Conservation (phyloP, 768 basidiomycete species). For the Podaxis sp. region DNA sequence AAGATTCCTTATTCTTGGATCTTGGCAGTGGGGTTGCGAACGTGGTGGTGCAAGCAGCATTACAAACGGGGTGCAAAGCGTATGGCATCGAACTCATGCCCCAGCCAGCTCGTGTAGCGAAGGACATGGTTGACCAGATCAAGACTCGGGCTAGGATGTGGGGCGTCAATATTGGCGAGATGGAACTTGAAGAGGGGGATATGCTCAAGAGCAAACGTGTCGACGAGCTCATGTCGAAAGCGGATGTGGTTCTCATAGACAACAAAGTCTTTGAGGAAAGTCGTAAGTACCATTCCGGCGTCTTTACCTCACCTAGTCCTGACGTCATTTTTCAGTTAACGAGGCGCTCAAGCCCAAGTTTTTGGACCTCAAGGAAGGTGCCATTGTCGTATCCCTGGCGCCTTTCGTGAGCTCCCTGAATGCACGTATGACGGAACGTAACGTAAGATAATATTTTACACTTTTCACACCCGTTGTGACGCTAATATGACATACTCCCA, state of each 20-base stretch:
- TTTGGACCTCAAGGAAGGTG: conserved; percentile 91
- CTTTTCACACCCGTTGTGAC: neutral
- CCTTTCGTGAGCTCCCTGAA: conserved; percentile 77
- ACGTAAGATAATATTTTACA: conserved; percentile 44
- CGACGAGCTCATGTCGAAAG: conserved; percentile 67
- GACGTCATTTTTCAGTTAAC: conserved; percentile 58
- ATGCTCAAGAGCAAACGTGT: conserved; percentile 74
- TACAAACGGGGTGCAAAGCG: conserved; percentile 76
- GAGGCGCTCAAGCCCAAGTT: conserved; percentile 86
- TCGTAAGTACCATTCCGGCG: conserved; percentile 45
- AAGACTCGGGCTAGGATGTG: conserved; percentile 84
- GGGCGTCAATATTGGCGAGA: conserved; percentile 75
- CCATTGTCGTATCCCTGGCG: conserved; percentile 83
- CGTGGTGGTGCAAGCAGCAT: conserved; percentile 75
- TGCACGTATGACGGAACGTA: conserved; percentile 81
- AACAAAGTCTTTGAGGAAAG: conserved; percentile 82
- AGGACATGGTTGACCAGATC: conserved; percentile 73
- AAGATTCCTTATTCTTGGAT: conserved; percentile 74
- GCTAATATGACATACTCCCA: conserved; percentile 23
- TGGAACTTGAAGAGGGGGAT: conserved; percentile 82
- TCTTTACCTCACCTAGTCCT: neutral
- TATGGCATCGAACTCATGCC: conserved; percentile 81
- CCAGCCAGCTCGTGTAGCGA: conserved; percentile 79
- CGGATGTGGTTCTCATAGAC: conserved; percentile 91
- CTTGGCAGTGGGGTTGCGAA: conserved; percentile 88